Conservation (phyloP, 2,329 filamentous ascomycete species). For the Diplodia scrobiculata region DNA sequence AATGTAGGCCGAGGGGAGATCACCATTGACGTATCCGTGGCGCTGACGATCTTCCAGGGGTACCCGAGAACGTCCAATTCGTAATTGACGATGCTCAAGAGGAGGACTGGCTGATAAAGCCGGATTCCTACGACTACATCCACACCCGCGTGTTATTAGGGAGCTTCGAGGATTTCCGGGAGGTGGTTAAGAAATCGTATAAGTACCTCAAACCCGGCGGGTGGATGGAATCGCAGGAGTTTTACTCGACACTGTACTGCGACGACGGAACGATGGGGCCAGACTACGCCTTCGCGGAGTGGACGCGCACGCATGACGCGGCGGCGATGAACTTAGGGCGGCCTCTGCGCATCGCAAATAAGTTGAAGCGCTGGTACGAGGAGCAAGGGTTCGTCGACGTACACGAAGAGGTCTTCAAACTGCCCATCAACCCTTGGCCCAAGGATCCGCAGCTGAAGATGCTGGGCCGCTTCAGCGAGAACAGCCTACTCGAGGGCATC, state of each 20-base stretch:
- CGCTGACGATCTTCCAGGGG: slow-evolving; percentile 33
- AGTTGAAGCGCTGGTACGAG: slow-evolving; percentile 57
- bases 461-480: slow-evolving; percentile 54
- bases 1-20: slow-evolving; percentile 35
- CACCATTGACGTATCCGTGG: neutral
- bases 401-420: slow-evolving; percentile 55
- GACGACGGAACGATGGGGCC: slow-evolving; percentile 58
- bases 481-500: slow-evolving; percentile 51
- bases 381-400: slow-evolving; percentile 62
- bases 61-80: slow-evolving; percentile 74
- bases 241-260: slow-evolving; percentile 52
- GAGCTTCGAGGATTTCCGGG: slow-evolving; percentile 59
- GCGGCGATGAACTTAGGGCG: slow-evolving; percentile 51
- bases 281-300: slow-evolving; percentile 53
- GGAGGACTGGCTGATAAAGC: slow-evolving; percentile 59
- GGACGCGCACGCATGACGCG: slow-evolving; percentile 49
- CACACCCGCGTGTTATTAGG: slow-evolving; percentile 63
- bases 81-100: slow-evolving; percentile 69
- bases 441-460: slow-evolving; percentile 51
- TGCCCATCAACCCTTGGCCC: slow-evolving; percentile 58
- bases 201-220: slow-evolving; percentile 60
- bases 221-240: slow-evolving; percentile 51
- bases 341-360: slow-evolving; percentile 57
- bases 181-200: slow-evolving; percentile 57
- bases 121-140: slow-evolving; percentile 59